Conservation (phyloP, 495 filamentous ascomycete genomes). For the Hypoxylon trugodes region DNA sequence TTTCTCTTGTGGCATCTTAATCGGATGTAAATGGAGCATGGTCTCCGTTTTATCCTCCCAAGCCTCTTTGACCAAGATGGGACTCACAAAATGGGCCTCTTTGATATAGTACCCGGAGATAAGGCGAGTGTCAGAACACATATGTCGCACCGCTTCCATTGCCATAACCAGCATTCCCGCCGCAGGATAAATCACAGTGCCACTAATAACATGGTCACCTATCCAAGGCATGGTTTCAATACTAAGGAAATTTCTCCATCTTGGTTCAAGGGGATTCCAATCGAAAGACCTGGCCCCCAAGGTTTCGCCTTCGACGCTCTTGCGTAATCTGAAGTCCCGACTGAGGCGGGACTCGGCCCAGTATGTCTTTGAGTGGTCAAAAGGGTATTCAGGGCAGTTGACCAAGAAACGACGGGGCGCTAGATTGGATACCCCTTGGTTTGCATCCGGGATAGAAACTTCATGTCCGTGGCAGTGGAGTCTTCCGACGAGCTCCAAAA, state of each 20-base stretch:
- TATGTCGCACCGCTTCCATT: conserved; percentile 54
- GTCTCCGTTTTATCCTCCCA: conserved; percentile 44
- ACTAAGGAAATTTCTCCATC: conserved; percentile 56
- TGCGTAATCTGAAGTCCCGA: conserved; percentile 37
- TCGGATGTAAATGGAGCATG: conserved; percentile 40
- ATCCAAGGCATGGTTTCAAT: conserved; percentile 58
- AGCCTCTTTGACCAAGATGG: conserved; percentile 44
- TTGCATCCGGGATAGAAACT: conserved; percentile 32
- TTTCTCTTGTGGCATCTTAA: conserved; percentile 37
- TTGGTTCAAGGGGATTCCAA: conserved; percentile 38
- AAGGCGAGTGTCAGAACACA: conserved; percentile 18
- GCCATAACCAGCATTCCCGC: conserved; percentile 64
- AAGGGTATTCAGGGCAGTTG: conserved; percentile 39
- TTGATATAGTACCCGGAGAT: conserved; percentile 46
- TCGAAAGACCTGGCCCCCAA: conserved; percentile 36
- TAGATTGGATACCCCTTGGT: conserved; percentile 19
- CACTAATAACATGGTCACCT: conserved; percentile 52
- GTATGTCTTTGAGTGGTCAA: conserved; percentile 40
- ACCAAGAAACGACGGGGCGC: conserved; percentile 29
- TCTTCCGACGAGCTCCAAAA: conserved; percentile 20
- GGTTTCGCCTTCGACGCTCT: conserved; percentile 28
- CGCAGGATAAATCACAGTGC: conserved; percentile 61
- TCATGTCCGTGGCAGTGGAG: conserved; percentile 29
- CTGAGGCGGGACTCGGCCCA: conserved; percentile 48
- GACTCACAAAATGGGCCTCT: conserved; percentile 45